Percentiles rank a stretch among this genome's conserved stretches.
Conservation (phyloP, 345 rosid genomes). For the Geranium brycei region DNA sequence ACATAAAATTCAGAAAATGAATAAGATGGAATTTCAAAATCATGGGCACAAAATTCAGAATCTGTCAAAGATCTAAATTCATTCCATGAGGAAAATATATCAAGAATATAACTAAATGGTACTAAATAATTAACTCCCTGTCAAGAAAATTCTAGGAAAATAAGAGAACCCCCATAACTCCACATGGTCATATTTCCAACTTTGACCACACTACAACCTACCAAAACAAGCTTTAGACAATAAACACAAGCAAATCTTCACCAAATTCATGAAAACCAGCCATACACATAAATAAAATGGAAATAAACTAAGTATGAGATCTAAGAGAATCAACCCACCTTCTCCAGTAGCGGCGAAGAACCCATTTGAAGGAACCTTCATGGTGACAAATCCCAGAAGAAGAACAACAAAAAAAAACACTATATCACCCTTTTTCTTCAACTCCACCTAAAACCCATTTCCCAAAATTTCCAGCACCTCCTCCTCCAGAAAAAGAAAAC, state of each 20-base stretch:
- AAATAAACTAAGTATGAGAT: not conserved
- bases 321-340: slow-evolving; percentile 34
- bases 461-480: slow-evolving; percentile 12
- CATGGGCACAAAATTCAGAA: not conserved
- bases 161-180: not conserved
- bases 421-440: not conserved
- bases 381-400: slow-evolving; percentile 19
- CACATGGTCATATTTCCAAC: not conserved
- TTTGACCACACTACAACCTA: not conserved
- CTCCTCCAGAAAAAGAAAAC: not conserved
- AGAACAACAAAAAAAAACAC: not conserved
- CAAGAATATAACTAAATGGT: no score
- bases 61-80: no score
- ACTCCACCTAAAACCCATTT: slow-evolving; percentile 12
- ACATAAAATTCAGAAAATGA: not conserved
- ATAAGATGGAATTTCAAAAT: not conserved
- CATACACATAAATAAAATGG: not conserved
- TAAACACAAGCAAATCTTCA: not conserved
- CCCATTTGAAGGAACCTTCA: slow-evolving; percentile 91
- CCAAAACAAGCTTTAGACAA: not conserved
- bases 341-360: slow-evolving; percentile 46
- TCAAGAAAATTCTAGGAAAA: no score
- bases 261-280: not conserved
- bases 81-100: no score
- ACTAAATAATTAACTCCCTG: no score